These are phyloP conservation scores for Tetrapisispora nanseiensis DNA, from an alignment of 805 yeast genomes.

Conservation along the genomic window DNA sequence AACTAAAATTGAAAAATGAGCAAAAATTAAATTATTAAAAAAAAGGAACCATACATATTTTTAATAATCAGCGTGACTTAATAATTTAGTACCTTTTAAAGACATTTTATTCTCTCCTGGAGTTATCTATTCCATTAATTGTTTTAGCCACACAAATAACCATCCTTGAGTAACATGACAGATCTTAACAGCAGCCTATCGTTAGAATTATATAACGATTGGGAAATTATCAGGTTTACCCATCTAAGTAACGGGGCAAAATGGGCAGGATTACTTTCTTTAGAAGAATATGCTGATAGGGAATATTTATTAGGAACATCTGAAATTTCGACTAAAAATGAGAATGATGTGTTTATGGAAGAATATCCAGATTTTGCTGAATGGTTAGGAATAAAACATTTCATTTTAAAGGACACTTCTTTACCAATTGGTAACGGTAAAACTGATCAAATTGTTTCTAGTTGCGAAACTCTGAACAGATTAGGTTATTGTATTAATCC, in stretches of 20 bases:
- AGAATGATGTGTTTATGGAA: slow-evolving; percentile 7
- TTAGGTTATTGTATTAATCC: slow-evolving; percentile 27
- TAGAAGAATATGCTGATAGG: slow-evolving; percentile 31
- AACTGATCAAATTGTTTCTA: slow-evolving; percentile 31
- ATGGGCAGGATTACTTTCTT: slow-evolving; percentile 29
- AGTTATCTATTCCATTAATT: too few relatives aligned
- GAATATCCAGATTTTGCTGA: slow-evolving; percentile 12
- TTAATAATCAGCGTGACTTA: too few relatives aligned
- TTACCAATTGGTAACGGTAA: slow-evolving; percentile 15
- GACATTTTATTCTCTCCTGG: too few relatives aligned
- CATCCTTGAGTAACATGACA: background rate
- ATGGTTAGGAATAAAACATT: slow-evolving; percentile 31
- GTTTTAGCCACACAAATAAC: too few relatives aligned
- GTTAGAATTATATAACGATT: slow-evolving; percentile 21
- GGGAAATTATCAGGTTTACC: slow-evolving; percentile 30
- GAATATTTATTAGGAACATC: slow-evolving; percentile 28
- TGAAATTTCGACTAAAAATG: slow-evolving; percentile 17
- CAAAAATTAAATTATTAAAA: too few relatives aligned
- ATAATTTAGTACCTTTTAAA: too few relatives aligned
- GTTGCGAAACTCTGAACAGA: slow-evolving; percentile 35
- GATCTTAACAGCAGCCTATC: slow-evolving; percentile 2
- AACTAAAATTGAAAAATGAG: too few relatives aligned
- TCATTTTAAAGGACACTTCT: slow-evolving; percentile 23
- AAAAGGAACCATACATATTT: too few relatives aligned
- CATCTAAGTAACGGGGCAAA: slow-evolving; percentile 27